phyloP scores from a whole-genome alignment of 768 basidiomycete genomes.

The Exidia glandulosa region DNA sequence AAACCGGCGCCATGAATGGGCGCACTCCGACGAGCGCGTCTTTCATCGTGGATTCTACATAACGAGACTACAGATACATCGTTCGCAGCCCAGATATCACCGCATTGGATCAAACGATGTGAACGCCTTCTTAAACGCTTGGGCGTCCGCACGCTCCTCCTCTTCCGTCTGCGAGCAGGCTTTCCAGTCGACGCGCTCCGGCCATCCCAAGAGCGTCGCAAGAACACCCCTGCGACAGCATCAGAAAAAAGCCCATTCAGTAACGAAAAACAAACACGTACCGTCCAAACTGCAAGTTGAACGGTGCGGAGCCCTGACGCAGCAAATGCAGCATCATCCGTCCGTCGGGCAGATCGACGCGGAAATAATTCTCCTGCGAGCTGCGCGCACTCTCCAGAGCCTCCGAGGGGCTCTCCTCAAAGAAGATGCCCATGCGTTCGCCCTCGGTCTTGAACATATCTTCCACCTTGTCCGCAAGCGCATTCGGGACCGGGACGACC shows the following conservation, averaged over 20 bases:
- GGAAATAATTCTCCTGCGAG: slow-evolving; percentile 71
- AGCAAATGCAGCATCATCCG: slow-evolving; percentile 78
- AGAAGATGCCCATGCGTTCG: slow-evolving; percentile 51
- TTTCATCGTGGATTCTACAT: not conserved
- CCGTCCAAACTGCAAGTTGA: slow-evolving; percentile 92
- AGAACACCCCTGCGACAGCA: slow-evolving; percentile 59
- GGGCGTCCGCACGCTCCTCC: slow-evolving; percentile 75
- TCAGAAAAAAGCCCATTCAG: not conserved
- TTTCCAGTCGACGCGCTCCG: slow-evolving; percentile 87
- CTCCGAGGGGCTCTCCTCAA: slow-evolving; percentile 58
- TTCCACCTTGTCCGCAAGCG: slow-evolving; percentile 52
- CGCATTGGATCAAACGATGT: slow-evolving; percentile 49
- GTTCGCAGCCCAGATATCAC: not conserved
- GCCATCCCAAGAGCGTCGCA: slow-evolving; percentile 60
- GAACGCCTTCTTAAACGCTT: slow-evolving; percentile 78
- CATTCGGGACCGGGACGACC: slow-evolving; percentile 63
- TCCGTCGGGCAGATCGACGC: slow-evolving; percentile 82
- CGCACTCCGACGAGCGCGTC: not conserved
- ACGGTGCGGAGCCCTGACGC: slow-evolving; percentile 54
- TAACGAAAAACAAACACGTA: slow-evolving; percentile 35
- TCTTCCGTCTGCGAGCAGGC: slow-evolving; percentile 71
- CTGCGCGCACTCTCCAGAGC: slow-evolving; percentile 42
- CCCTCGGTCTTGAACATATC: slow-evolving; percentile 66
- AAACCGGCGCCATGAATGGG: not conserved
- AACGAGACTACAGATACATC: not conserved